These are phyloP conservation scores for Suillus lakei DNA, from an alignment of 768 basidiomycete genomes.

Conservation along the genomic window DNA sequence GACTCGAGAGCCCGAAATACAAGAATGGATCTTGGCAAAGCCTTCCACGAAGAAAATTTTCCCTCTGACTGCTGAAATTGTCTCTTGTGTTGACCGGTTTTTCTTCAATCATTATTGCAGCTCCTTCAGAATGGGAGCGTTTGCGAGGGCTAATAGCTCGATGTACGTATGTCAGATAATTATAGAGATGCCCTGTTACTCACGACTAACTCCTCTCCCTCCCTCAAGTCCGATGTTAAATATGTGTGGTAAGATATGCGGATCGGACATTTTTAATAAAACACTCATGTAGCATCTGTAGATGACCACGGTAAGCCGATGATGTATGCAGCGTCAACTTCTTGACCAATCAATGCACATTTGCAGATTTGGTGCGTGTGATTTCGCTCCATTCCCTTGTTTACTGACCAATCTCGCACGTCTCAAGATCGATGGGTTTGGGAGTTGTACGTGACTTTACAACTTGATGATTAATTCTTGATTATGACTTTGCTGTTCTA, in stretches of 20 bases:
- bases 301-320: constrained; percentile 75
- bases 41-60: constrained; percentile 60
- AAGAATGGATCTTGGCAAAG: constrained; percentile 79
- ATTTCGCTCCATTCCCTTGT: background rate
- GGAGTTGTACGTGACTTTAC: constrained; percentile 64
- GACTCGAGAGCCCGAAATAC: constrained; percentile 86
- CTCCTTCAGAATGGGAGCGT: constrained; percentile 84
- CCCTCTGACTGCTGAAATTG: constrained; percentile 73
- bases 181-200: background rate
- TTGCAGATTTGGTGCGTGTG: constrained; percentile 49
- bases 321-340: background rate
- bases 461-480: background rate
- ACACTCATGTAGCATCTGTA: constrained; percentile 28
- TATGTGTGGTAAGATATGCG: constrained; percentile 66
- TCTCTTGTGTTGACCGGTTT: constrained; percentile 79
- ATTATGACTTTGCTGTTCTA: constrained; percentile 10
- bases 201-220: constrained; percentile 1
- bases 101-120: constrained; percentile 93
- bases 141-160: constrained; percentile 87
- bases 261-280: background rate
- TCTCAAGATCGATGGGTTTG: constrained; percentile 76
- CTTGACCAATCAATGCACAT: constrained; percentile 24
- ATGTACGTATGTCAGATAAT: constrained; percentile 59
- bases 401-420: constrained; percentile 1
- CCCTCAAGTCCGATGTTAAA: constrained; percentile 79